phyloP scores from a whole-genome alignment of 495 filamentous ascomycete species.

The Penicillium coprophilum region DNA sequence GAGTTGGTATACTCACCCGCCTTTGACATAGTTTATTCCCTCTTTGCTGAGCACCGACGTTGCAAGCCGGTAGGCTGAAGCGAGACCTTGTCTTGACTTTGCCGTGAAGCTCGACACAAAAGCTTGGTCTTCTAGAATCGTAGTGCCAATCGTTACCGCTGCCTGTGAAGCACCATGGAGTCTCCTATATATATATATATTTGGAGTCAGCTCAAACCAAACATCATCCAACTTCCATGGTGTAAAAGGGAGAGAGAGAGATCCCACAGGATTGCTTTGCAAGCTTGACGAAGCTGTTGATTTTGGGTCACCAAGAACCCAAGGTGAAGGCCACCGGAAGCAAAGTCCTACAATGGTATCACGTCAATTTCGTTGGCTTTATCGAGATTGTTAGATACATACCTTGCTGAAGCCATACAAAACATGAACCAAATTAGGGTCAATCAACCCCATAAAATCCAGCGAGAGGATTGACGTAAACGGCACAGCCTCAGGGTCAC shows the following conservation, averaged over 20 bases:
- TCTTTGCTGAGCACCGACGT: slow-evolving; percentile 28
- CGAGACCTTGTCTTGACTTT: slow-evolving; percentile 27
- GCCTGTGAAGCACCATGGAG: slow-evolving; percentile 37
- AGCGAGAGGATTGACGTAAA: slow-evolving; percentile 56
- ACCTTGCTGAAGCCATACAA: slow-evolving; percentile 59
- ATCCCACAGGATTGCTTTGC: slow-evolving; percentile 31
- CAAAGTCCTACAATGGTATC: slow-evolving; percentile 46
- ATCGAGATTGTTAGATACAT: not conserved
- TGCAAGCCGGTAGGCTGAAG: slow-evolving; percentile 24
- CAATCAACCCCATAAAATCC: slow-evolving; percentile 43
- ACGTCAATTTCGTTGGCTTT: not conserved
- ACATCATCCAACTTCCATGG: not conserved
- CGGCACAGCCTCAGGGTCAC: slow-evolving; percentile 31
- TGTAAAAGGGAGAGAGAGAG: not conserved
- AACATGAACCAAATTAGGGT: slow-evolving; percentile 53
- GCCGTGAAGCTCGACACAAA: slow-evolving; percentile 33
- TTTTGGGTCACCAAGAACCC: slow-evolving; percentile 52
- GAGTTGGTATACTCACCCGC: slow-evolving; percentile 22
- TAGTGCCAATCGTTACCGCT: slow-evolving; percentile 36
- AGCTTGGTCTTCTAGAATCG: slow-evolving; percentile 37
- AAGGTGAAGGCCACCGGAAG: slow-evolving; percentile 52
- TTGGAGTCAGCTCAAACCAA: not conserved
- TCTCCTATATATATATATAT: slow-evolving; percentile 31
- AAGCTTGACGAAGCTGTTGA: slow-evolving; percentile 27
- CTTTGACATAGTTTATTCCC: slow-evolving; percentile 36